A percentile compares a stretch with the other conserved stretches of the same genome.
phyloP scores from a whole-genome alignment of 1,284 basidiomycete genomes.

The Trametes hirsuta region DNA sequence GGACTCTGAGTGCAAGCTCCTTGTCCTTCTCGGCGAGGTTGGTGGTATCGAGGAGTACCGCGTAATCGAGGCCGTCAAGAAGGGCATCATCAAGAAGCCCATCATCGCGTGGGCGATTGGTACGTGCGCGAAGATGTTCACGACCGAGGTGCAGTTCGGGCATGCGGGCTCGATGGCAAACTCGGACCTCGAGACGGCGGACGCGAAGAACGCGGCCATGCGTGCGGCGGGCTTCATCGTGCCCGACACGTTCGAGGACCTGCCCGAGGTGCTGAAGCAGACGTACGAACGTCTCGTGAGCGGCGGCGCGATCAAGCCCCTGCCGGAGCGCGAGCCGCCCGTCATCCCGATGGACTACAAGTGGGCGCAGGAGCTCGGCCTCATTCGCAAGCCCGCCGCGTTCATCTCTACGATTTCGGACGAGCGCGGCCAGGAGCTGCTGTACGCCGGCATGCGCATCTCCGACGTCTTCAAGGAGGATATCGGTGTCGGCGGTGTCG shows the following conservation, averaged over 20 bases:
- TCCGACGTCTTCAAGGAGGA: constrained; percentile 99
- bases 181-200: constrained; percentile 95
- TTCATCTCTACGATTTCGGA: constrained; percentile 99
- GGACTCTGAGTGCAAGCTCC: constrained; percentile 98
- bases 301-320: constrained; percentile 71
- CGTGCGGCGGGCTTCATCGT: constrained; percentile 94
- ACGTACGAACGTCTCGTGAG: constrained; percentile 87
- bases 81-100: constrained; percentile 94
- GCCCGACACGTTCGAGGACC: constrained; percentile 96
- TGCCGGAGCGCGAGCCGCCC: constrained; percentile 87
- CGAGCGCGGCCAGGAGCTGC: constrained; percentile 97
- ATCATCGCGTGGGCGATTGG: constrained; percentile 99
- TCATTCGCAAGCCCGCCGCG: constrained; percentile 98
- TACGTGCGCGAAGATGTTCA: constrained; percentile 99
- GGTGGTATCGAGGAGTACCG: constrained; percentile 99
- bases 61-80: constrained; percentile 97
- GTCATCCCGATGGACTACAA: constrained; percentile 99
- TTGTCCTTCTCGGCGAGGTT: constrained; percentile 97
- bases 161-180: constrained; percentile 99
- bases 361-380: constrained; percentile 98
- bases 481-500: constrained; percentile 96
- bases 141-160: constrained; percentile 98
- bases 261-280: constrained; percentile 83
- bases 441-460: constrained; percentile 99
- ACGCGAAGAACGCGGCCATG: constrained; percentile 98